Evolutionary conservation across 257 asterid species (phyloP).

Genomic region (Solanum pennellii): DNA sequence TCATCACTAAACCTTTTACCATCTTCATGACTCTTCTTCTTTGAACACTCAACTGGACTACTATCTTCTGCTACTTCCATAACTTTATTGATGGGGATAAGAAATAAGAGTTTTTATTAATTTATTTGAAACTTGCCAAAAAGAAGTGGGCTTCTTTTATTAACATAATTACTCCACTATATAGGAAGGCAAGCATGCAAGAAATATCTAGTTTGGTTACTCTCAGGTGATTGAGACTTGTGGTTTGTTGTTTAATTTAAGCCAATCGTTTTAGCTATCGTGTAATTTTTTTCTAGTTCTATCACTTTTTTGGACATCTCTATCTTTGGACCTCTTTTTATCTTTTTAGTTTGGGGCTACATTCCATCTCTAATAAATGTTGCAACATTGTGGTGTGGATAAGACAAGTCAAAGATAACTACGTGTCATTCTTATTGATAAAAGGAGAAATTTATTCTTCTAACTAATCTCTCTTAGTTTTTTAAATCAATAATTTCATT

Average conservation of each 20-base stretch:
- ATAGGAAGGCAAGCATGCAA: background rate
- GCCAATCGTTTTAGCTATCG: background rate
- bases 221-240: slow-evolving; percentile 13
- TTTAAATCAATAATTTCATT: background rate
- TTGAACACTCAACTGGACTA: slow-evolving; percentile 9
- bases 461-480: background rate
- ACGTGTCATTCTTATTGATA: background rate
- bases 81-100: background rate
- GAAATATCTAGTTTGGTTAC: slow-evolving; percentile 3
- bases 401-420: background rate
- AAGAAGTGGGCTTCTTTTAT: slow-evolving; percentile 7
- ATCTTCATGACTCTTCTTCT: slow-evolving; percentile 10
- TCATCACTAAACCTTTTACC: slow-evolving; percentile 44
- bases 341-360: background rate
- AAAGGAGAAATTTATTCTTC: background rate
- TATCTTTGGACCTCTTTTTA: background rate
- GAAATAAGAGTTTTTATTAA: background rate
- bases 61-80: slow-evolving; percentile 36
- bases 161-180: background rate
- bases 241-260: slow-evolving; percentile 3
- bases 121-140: background rate
- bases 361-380: background rate
- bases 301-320: background rate
- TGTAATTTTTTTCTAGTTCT: background rate
- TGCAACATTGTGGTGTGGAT: background rate